Evolutionary conservation across 192 early-diverging fungal genomes (phyloP), one percentile per base, ranked within the genome.

Genomic region (Backusella psychrophila): DNA sequence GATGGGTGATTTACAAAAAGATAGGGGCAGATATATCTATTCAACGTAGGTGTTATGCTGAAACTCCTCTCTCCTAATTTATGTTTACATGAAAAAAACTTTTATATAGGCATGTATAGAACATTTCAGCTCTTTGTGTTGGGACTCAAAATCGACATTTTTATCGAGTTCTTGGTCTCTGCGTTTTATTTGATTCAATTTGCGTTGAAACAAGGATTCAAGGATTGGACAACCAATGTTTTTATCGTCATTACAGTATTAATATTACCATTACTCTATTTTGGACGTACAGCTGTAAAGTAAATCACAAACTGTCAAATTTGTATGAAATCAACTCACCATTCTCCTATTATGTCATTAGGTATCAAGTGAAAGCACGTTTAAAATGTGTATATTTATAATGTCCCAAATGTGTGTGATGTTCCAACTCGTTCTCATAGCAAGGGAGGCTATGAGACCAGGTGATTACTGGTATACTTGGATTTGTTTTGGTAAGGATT

Each of bases 1-100:
- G 82, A 21, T 91, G 90, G 89, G 87, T 80, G 59, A 87, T 89
- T 65, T 89, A 88, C 82, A 90, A 90, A 70, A 89, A 89, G 80
- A 90, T 92, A 77, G 89, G 90, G 8, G 89, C 89, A 29, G 85
- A 89, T 41, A 78, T 89, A 36, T 74, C 77, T 17, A 89, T 90
- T 65, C 84, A 87, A 77, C 75, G 82, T 80, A 75, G 77, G 84
- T 85, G 21, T 73, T 29, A 8, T 73, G 14, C 52, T 46, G 38
- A 1, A 39, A 12, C 29, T 17, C 15, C 29, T n/a, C 35, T 33
- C n/a, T n/a, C 29, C 52, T 26, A 44, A 7, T 66, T 59, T 33
- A 6, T 26, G 21, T 6, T 21, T n/a, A 66, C 38, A 41, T 19
- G 3, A 35, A 69, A 34, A 17, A 17, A 59, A 2, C 0, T 34